Evolutionary conservation across 2,329 filamentous ascomycete genomes (phyloP).

Genomic region (Penicillium glabrum): DNA sequence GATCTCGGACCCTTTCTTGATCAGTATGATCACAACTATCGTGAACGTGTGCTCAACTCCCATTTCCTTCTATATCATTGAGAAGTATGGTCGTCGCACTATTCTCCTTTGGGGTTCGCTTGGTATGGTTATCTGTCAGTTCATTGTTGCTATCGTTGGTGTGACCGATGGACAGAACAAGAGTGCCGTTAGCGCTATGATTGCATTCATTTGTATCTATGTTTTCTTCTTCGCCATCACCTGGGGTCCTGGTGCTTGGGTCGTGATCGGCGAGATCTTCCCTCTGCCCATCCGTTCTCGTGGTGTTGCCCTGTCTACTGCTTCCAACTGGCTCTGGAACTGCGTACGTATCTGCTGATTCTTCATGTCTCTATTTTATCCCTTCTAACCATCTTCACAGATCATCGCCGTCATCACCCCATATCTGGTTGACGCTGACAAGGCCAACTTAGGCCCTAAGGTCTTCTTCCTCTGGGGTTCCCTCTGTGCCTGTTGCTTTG

Average conservation of each 20-base stretch:
- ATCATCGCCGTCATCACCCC: conserved; percentile 69
- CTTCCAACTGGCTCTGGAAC: conserved; percentile 92
- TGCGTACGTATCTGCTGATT: conserved; percentile 40
- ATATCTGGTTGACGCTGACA: conserved; percentile 58
- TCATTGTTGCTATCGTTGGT: conserved; percentile 78
- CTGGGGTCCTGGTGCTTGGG: conserved; percentile 74
- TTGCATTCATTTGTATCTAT: conserved; percentile 87
- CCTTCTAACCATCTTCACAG: background rate
- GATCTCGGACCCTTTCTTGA: conserved; percentile 76
- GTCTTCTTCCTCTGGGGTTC: conserved; percentile 82
- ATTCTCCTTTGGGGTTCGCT: conserved; percentile 76
- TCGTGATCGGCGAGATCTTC: conserved; percentile 85
- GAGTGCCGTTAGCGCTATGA: conserved; percentile 61
- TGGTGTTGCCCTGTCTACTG: conserved; percentile 82
- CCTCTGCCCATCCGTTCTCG: conserved; percentile 84
- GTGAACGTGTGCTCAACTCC: conserved; percentile 87
- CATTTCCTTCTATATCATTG: conserved; percentile 82
- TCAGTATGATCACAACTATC: conserved; percentile 80
- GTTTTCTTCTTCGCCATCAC: conserved; percentile 91
- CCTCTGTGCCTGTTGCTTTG: conserved; percentile 67
- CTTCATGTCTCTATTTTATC: background rate
- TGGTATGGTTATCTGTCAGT: conserved; percentile 84
- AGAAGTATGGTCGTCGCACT: conserved; percentile 75
- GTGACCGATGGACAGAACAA: conserved; percentile 56
- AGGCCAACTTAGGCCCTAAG: conserved; percentile 62